Base-by-base conservation (phyloP, 2,329 filamentous ascomycete genomes). In the Zymoseptoria pseudotritici region DNA sequence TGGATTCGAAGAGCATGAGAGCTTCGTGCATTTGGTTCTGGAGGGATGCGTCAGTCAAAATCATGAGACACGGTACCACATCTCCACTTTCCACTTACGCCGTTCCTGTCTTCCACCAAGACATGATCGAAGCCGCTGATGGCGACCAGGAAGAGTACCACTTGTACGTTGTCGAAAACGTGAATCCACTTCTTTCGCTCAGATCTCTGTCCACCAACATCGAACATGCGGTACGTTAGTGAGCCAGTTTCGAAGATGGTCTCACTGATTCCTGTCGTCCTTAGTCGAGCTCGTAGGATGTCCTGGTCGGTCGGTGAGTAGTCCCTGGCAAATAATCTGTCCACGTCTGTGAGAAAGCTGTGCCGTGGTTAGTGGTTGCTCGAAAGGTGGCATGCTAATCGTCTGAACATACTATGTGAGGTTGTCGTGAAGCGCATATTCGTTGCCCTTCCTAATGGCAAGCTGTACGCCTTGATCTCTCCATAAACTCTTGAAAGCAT, bases 111-210 rank as follows among this genome's bases (percentile, higher is more conserved):
- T 77, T 97, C 93, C 3, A 97, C 91, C 54, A 97, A 79, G 70
- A 92, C 96, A 75, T 97, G 94, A 72, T 97, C 93, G 74, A 97
- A 97, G 61, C 93, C 93, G 65, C 91, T 96, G 68, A 97, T 92
- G 54, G 93, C 92, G 56, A 96, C 93, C 66, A 97, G 83, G 77
- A 97, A 97, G 50, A 97, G 80, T 57, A 97, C 81, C 67, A 90
- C 92, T 71, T 94, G 91, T 63, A 96, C 91, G 65, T 94, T 94
- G 74, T 96, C 91, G 73, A 96, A 96, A 72, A 91, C 94, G 74
- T 96, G 91, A 64, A 96, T 96, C 91, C 91, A 96, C 80, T 96
- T 96, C 83, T 96, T 96, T 63, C 91, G 88, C 76, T 96, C 91
- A 26, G 91, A 96, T 69, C 91, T 83, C 74, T 96, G 91, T 60